These are phyloP conservation scores for Yamadazyma oceani DNA, from an alignment of 1,139 yeast species.

Conservation along the genomic window DNA sequence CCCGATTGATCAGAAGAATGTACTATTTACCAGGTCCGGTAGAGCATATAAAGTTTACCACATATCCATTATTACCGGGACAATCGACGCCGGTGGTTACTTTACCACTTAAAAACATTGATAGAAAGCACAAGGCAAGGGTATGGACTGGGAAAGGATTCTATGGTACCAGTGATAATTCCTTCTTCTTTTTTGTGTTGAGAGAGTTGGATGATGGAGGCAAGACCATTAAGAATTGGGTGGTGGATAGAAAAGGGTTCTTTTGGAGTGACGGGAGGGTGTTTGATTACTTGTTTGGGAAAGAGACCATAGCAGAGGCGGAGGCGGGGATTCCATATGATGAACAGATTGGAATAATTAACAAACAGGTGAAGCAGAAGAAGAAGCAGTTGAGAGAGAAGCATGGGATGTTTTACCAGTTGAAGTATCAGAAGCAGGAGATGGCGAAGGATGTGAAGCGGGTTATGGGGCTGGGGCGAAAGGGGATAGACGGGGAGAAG, in stretches of 20 bases:
- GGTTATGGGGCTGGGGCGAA: too few relatives aligned
- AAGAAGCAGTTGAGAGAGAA: slow-evolving; percentile 37
- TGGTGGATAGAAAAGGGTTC: slow-evolving; percentile 79
- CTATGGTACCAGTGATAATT: slow-evolving; percentile 77
- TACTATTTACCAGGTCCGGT: slow-evolving; percentile 68
- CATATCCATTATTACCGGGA: slow-evolving; percentile 77
- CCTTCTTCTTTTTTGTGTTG: slow-evolving; percentile 71
- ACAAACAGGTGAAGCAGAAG: slow-evolving; percentile 40
- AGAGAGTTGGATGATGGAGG: slow-evolving; percentile 49
- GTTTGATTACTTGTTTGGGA: slow-evolving; percentile 76
- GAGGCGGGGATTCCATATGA: slow-evolving; percentile 77
- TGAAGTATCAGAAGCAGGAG: slow-evolving; percentile 39
- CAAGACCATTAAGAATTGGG: slow-evolving; percentile 58
- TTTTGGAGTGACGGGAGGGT: slow-evolving; percentile 93
- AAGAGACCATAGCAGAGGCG: slow-evolving; percentile 72
- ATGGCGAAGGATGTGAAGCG: slow-evolving; percentile 27
- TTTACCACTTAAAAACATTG: slow-evolving; percentile 56
- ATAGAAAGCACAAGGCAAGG: slow-evolving; percentile 60
- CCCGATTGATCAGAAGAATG: slow-evolving; percentile 70
- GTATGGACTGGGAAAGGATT: slow-evolving; percentile 87
- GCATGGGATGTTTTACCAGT: slow-evolving; percentile 43
- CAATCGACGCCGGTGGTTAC: slow-evolving; percentile 74
- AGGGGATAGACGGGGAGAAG: too few relatives aligned
- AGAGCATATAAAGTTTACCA: slow-evolving; percentile 60
- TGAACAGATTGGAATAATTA: slow-evolving; percentile 45